Evolutionary conservation across 2,329 filamentous ascomycete genomes (phyloP), one percentile per base, ranked within the genome.

Genomic region (Neofusicoccum ribis): DNA sequence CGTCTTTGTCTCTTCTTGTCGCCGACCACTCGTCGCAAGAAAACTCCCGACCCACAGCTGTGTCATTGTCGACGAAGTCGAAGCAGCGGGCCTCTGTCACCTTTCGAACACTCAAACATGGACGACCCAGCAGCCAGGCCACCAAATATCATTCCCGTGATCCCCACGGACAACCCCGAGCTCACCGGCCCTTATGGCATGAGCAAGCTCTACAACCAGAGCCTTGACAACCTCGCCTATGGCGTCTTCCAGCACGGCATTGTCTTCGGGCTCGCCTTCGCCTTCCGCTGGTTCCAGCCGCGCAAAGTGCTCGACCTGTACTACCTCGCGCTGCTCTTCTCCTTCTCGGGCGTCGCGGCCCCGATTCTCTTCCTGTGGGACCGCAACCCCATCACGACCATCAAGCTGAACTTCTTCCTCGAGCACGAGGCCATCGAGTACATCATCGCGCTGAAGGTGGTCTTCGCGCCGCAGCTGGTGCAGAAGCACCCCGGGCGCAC

Each of bases 381-480:
- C 17, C 27, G 58, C 9, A 34, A 61, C 34, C 46, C 46, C 46
- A 61, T 67, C 20, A 67, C 68, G 17, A n/a, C 36, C 4, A 27
- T 62, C 6, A 68, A 67, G 47, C 47, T 68, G 4, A 66, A 59
- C 15, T 66, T 67, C 63, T 69, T 69, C 54, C 67, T 67, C 37
- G 68, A 69, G 52, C 67, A 68, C 56, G 67, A 64, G 27, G 65
- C 65, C 20, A 50, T 68, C 31, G 66, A 69, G 52, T 62, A 44
- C 44, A 34, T 68, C 14, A 65, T 69, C 44, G 63, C 65, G 8
- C 37, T 66, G 5, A 62, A 65, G 23, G 67, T 68, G 5, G 58
- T 69, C 12, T 51, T 65, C 14, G 64, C 67, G 0, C 27, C 51
- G 31, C 47, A 34, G 3, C 46, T 64, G 34, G 59, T 67, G 12